Evolutionary conservation across 148 eudicot species (phyloP).

Genomic region (Rhododendron simsii): DNA sequence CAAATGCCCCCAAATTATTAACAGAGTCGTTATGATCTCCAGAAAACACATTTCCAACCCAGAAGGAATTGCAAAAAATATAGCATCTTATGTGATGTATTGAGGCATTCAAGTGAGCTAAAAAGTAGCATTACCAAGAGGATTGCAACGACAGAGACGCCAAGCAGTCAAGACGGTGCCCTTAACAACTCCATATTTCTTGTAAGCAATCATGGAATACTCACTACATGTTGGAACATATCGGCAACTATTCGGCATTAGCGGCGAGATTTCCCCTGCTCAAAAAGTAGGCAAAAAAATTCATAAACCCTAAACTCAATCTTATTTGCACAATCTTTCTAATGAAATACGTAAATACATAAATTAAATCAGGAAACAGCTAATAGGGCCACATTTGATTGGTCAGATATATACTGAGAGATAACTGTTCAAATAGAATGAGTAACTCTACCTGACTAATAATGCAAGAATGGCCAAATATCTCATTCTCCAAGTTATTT

Average conservation of each 20-base stretch:
- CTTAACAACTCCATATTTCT: slow-evolving; percentile 80
- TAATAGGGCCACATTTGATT: background rate
- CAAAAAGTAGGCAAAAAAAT: background rate
- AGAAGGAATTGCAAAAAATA: background rate
- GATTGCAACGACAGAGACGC: slow-evolving; percentile 94
- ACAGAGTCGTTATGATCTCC: background rate
- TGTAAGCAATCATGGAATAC: slow-evolving; percentile 95
- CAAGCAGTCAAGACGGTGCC: slow-evolving; percentile 75
- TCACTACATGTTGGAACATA: slow-evolving; percentile 96
- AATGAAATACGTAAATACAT: background rate
- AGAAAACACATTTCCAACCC: background rate
- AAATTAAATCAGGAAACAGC: background rate
- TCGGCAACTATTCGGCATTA: slow-evolving; percentile 84
- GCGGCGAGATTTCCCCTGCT: slow-evolving; percentile 88
- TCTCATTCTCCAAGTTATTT: background rate
- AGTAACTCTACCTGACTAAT: background rate
- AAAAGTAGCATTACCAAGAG: slow-evolving; percentile 48
- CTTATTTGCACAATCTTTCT: background rate
- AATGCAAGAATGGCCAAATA: background rate
- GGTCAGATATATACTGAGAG: background rate
- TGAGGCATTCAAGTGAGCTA: background rate
- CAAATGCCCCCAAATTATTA: background rate
- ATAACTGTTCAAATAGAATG: background rate
- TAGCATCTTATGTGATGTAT: background rate
- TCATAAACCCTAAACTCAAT: background rate